A percentile compares a stretch with the other conserved stretches of the same genome.
phyloP scores from a whole-genome alignment of 2,329 filamentous ascomycete genomes.

The Cytospora chrysosperma region DNA sequence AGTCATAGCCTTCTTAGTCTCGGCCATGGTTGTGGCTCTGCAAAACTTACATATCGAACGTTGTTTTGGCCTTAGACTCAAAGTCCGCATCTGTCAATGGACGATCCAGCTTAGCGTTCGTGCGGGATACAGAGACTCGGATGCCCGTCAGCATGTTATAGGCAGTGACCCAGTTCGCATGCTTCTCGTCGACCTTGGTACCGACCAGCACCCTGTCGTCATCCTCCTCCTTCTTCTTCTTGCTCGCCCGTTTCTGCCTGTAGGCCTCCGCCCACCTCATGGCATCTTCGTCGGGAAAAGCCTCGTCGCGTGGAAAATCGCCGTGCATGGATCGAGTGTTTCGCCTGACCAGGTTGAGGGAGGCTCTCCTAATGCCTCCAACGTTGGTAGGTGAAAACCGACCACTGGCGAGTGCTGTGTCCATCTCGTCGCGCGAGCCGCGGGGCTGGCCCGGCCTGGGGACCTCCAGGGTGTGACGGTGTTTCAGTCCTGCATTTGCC shows the following conservation, averaged over 20 bases:
- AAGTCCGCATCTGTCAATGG: constrained; percentile 90
- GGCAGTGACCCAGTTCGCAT: constrained; percentile 95
- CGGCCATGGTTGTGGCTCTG: not conserved
- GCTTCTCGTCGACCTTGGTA: constrained; percentile 95
- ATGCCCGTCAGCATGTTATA: constrained; percentile 99
- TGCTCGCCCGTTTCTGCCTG: constrained; percentile 85
- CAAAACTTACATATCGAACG: constrained; percentile 86
- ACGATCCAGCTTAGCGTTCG: constrained; percentile 94
- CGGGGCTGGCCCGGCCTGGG: constrained; percentile 67
- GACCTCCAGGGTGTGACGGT: constrained; percentile 86
- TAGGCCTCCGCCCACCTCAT: constrained; percentile 90
- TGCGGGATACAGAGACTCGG: constrained; percentile 91
- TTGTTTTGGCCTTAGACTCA: constrained; percentile 92
- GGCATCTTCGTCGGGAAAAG: constrained; percentile 85
- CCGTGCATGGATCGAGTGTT: constrained; percentile 84
- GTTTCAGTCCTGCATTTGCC: constrained; percentile 62
- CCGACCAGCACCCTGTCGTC: constrained; percentile 94
- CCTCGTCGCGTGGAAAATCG: constrained; percentile 79
- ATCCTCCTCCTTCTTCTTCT: constrained; percentile 78
- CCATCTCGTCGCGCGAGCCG: constrained; percentile 70
- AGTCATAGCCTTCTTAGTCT: not conserved
- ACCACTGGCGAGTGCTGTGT: constrained; percentile 68
- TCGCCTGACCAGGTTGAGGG: constrained; percentile 77
- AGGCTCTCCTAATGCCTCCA: constrained; percentile 67
- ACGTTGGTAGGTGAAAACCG: constrained; percentile 72